Conservation (phyloP, 2,329 filamentous ascomycete genomes). For the Fusarium devonianum region DNA sequence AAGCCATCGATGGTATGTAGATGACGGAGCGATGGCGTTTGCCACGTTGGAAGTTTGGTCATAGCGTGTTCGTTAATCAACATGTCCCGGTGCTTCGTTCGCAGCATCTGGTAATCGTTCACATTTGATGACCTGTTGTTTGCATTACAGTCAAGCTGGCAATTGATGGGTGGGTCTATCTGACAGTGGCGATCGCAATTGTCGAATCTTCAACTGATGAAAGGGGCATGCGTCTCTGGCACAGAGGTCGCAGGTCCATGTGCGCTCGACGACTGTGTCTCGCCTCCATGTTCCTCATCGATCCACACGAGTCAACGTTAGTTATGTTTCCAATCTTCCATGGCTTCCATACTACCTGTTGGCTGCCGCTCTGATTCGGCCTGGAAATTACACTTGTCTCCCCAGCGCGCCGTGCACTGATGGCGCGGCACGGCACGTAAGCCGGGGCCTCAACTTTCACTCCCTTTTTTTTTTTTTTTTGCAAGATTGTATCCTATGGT, state of each 20-base stretch:
- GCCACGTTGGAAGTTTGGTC: too few species aligned
- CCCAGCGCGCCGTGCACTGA: constrained; percentile 17
- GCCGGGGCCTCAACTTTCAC: constrained; percentile 18
- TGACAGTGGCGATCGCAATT: too few species aligned
- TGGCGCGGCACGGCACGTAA: constrained; percentile 20
- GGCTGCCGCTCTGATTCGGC: constrained; percentile 1
- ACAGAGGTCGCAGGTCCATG: constrained; percentile 12
- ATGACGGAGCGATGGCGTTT: constrained; percentile 9
- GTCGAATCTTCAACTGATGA: constrained; percentile 14
- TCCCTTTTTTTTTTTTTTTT: too few species aligned
- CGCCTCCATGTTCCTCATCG: constrained; percentile 19
- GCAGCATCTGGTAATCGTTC: too few species aligned
- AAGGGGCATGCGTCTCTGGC: constrained; percentile 2
- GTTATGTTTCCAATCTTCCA: neutral
- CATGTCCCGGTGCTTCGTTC: too few species aligned
- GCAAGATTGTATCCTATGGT: too few species aligned
- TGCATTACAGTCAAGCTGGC: neutral
- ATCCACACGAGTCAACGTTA: constrained; percentile 7
- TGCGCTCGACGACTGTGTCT: constrained; percentile 25
- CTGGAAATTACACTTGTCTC: neutral
- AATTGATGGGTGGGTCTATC: too few species aligned
- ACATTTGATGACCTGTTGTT: neutral
- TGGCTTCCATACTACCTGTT: neutral
- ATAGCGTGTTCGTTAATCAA: too few species aligned
- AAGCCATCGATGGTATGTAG: constrained; percentile 26